Base-by-base conservation (phyloP, 2,329 filamentous ascomycete species). In the Volutella citrinella region DNA sequence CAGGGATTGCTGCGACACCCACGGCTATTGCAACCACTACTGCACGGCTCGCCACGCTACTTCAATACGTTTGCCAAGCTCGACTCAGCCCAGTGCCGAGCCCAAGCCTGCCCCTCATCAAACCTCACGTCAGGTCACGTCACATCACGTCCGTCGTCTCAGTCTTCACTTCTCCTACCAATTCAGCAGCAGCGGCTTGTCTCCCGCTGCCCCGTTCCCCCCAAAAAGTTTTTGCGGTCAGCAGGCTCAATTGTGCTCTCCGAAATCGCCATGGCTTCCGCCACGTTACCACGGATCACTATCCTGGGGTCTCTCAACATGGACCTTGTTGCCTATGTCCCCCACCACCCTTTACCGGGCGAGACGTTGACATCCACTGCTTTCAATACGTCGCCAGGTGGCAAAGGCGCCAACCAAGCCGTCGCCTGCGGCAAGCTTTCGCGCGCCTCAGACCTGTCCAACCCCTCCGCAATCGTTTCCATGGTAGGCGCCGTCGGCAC, bases 361-460 rank as follows among this genome's bases (percentile, higher is more conserved):
- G 91, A 98, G 66, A 97, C 91, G 4, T 74, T 97, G 32, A 90
- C 86, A 4, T 78, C 87, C 29, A 80, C 70, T 46, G 80, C 79
- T 14, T 95, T 95, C 66, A 75, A 75, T 55, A 87, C 83, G 21
- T 89, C 85, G 26, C 82, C 85, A 19, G 93, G 91, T 52, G 91
- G 93, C 37, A 98, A 98, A 67, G 91, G 91, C 45, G 89, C 90
- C 41, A 97, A 97, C 69, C 91, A 97, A 68, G 90, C 89, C 40
- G 86, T 95, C 36, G 88, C 89, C 16, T 89, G 84, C 64, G 86
- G 83, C 31, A 86, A 91, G 44, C 77, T 94, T 31, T 93, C 87
- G 2, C 76, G 84, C 29, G 55, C 71, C 18, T 49, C 56, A 19
- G 40, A 56, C 40, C 46, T 60, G 33, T 39, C 54, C 28, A 57